phyloP scores from a whole-genome alignment of 2,329 filamentous ascomycete genomes.

The Cladorrhinum sp. region DNA sequence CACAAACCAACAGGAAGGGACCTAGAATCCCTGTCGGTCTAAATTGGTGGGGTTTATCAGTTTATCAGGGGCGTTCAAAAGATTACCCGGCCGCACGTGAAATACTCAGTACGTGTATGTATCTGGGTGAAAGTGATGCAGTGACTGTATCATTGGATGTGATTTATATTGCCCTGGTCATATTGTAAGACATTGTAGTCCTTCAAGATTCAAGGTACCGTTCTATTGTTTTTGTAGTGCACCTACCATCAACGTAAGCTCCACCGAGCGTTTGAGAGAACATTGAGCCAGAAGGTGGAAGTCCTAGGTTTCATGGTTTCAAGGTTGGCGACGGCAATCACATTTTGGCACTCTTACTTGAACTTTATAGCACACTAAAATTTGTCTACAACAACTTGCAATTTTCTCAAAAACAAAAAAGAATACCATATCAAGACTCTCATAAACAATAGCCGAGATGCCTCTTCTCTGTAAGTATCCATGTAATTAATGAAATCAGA shows the following conservation, averaged over 20 bases:
- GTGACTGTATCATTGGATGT: too few species aligned
- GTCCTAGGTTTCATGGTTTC: not conserved
- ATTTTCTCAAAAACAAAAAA: not conserved
- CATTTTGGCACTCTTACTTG: too few species aligned
- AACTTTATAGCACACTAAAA: too few species aligned
- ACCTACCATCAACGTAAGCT: not conserved
- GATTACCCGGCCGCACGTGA: slow-evolving; percentile 7
- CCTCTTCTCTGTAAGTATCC: slow-evolving; percentile 28
- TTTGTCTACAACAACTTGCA: too few species aligned
- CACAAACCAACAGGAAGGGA: not conserved
- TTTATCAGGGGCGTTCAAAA: slow-evolving; percentile 8
- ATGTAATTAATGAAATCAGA: not conserved
- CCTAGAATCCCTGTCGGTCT: not conserved
- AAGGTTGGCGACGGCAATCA: not conserved
- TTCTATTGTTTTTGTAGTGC: not conserved
- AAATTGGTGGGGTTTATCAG: slow-evolving; percentile 6
- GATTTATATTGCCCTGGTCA: too few species aligned
- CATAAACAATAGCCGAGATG: slow-evolving; percentile 20
- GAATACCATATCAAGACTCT: not conserved
- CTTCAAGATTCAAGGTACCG: too few species aligned
- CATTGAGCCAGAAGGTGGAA: not conserved
- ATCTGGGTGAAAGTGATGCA: too few species aligned
- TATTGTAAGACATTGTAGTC: too few species aligned
- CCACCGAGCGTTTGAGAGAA: not conserved
- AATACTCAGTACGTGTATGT: slow-evolving; percentile 11